Percentiles rank a stretch among this genome's conserved stretches.
phyloP scores from a whole-genome alignment of 345 rosid species.

The Eutrema yunnanense region DNA sequence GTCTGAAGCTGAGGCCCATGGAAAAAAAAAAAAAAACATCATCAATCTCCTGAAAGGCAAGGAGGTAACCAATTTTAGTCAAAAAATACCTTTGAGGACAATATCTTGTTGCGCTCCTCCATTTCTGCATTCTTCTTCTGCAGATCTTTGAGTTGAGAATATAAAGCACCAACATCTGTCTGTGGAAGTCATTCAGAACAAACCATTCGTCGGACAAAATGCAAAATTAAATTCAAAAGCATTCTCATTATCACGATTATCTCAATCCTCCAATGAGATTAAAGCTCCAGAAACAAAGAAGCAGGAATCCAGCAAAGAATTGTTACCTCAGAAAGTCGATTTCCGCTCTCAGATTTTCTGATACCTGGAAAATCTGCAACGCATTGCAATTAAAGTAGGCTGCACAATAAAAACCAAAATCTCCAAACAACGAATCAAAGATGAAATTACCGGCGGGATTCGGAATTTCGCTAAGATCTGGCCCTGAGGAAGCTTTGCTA shows the following conservation, averaged over 20 bases:
- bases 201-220: neutral
- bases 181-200: slow-evolving; percentile 23
- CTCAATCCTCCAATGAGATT: neutral
- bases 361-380: slow-evolving; percentile 50
- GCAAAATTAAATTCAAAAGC: neutral
- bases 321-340: slow-evolving; percentile 71
- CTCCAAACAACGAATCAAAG: neutral
- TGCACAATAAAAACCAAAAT: neutral
- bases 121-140: slow-evolving; percentile 65
- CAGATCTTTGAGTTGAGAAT: slow-evolving; percentile 71
- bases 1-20: slow-evolving; percentile 52
- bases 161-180: slow-evolving; percentile 83
- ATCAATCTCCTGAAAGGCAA: neutral
- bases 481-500: slow-evolving; percentile 66
- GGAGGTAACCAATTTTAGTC: neutral
- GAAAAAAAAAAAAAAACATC: neutral
- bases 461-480: slow-evolving; percentile 61
- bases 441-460: slow-evolving; percentile 46
- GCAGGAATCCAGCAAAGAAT: neutral
- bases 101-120: slow-evolving; percentile 57
- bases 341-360: slow-evolving; percentile 75
- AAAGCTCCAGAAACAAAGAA: neutral
- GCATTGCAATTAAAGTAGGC: neutral
- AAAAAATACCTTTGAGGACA: slow-evolving; percentile 42
- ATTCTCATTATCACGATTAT: neutral